phyloP scores from a whole-genome alignment of 805 yeast species.

The Yueomyces sinensis region DNA sequence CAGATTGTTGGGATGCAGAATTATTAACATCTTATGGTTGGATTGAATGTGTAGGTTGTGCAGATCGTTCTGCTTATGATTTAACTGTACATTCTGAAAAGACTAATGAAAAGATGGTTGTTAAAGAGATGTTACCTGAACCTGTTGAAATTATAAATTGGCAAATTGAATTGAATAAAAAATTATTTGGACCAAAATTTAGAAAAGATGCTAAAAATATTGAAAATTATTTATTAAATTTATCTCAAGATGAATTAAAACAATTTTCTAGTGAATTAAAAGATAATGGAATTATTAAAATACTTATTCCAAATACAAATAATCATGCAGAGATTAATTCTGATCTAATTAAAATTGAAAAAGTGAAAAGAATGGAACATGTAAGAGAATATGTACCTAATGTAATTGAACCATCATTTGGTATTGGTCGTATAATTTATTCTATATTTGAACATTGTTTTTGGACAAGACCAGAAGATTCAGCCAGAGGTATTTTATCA shows the following conservation, averaged over 20 bases:
- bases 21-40: conserved; percentile 91
- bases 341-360: conserved; percentile 59
- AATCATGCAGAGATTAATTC: conserved; percentile 57
- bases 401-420: conserved; percentile 97
- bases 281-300: conserved; percentile 45
- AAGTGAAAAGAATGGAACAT: conserved; percentile 72
- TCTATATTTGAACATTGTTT: conserved; percentile 84
- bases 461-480: conserved; percentile 91
- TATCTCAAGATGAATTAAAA: conserved; percentile 78
- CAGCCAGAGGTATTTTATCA: conserved; percentile 77
- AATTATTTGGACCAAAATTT: conserved; percentile 93
- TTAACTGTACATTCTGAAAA: conserved; percentile 86
- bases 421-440: conserved; percentile 93
- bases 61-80: conserved; percentile 97
- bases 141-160: conserved; percentile 71
- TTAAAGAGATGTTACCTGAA: conserved; percentile 74
- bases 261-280: conserved; percentile 56
- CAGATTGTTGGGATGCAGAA: conserved; percentile 99
- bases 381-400: conserved; percentile 90
- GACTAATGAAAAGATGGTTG: conserved; percentile 88
- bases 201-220: conserved; percentile 92
- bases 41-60: conserved; percentile 99
- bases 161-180: conserved; percentile 82
- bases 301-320: conserved; percentile 53
- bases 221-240: conserved; percentile 58